A percentile compares a stretch with the other conserved stretches of the same genome.
These are phyloP conservation scores for Leucogyrophana mollusca DNA, from an alignment of 768 basidiomycete genomes.

Conservation along the genomic window DNA sequence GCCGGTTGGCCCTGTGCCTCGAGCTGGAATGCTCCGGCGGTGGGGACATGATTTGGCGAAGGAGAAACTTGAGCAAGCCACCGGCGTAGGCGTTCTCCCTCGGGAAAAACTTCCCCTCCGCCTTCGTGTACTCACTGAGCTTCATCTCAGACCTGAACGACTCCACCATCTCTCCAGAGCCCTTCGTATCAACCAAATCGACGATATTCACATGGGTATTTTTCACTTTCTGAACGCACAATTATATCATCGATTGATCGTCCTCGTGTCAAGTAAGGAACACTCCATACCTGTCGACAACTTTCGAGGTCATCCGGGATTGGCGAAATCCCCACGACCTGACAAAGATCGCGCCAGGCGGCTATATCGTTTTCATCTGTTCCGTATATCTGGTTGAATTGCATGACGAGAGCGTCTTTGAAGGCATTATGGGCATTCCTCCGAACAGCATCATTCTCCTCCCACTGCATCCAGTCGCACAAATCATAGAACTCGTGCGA, in stretches of 20 bases:
- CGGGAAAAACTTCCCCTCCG: constrained; percentile 22
- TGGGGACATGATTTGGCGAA: constrained; percentile 24
- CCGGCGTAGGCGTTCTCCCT: constrained; percentile 24
- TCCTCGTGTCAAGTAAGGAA: constrained; percentile 10
- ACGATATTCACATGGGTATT: constrained; percentile 29
- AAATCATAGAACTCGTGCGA: constrained; percentile 20
- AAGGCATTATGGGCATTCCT: neutral
- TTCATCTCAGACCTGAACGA: constrained; percentile 18
- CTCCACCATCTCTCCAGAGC: constrained; percentile 11
- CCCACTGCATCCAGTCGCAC: constrained; percentile 4
- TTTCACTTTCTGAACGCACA: constrained; percentile 16
- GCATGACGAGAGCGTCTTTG: constrained; percentile 19
- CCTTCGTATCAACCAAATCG: constrained; percentile 23
- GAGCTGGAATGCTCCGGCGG: constrained; percentile 14
- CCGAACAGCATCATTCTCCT: neutral
- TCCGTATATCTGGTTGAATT: constrained; percentile 25
- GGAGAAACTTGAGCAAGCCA: constrained; percentile 26
- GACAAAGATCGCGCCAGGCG: constrained; percentile 22
- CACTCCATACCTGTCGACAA: constrained; percentile 17
- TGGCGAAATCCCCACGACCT: constrained; percentile 12
- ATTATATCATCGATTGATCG: neutral
- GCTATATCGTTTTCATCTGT: constrained; percentile 8
- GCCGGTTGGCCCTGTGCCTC: too few species aligned
- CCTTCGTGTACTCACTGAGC: constrained; percentile 21
- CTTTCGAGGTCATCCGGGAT: constrained; percentile 11